These are phyloP conservation scores for Syncephalastrum sp. DNA, from an alignment of 371 early-diverging fungal genomes.

Conservation along the genomic window DNA sequence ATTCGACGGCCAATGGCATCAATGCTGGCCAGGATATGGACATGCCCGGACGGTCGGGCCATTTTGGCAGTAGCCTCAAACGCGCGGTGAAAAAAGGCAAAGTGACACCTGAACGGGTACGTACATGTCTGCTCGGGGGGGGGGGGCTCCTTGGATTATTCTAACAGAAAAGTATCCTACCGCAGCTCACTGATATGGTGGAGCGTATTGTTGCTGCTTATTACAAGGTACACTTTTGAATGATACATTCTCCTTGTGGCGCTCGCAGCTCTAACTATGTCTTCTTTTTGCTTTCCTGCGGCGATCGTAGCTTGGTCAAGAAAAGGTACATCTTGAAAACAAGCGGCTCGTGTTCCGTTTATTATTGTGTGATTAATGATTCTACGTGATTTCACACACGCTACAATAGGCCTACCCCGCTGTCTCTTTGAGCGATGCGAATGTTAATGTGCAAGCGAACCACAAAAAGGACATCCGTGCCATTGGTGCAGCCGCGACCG, in stretches of 20 bases:
- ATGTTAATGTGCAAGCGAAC: conserved; percentile 43
- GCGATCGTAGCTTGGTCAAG: neutral
- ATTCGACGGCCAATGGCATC: conserved; percentile 20
- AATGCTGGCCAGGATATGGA: conserved; percentile 49
- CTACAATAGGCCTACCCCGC: conserved; percentile 27
- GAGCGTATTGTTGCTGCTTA: conserved; percentile 55
- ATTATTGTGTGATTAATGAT: no score
- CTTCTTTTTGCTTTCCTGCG: no score
- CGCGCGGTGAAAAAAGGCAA: conserved; percentile 23
- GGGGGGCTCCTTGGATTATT: no score
- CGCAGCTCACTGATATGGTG: conserved; percentile 50
- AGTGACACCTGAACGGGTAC: conserved; percentile 26
- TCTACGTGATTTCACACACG: no score
- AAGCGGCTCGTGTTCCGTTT: no score
- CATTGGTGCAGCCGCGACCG: conserved; percentile 51
- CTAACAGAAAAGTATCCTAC: neutral
- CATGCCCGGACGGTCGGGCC: conserved; percentile 43
- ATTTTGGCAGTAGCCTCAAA: conserved; percentile 32
- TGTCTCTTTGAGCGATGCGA: conserved; percentile 19
- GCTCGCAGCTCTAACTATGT: no score
- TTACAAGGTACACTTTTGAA: conserved; percentile 30
- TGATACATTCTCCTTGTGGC: no score
- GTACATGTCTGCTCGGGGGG: conserved; percentile 1
- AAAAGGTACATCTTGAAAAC: neutral
- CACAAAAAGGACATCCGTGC: conserved; percentile 34